Evolutionary conservation across 2,329 filamentous ascomycete species (phyloP), one percentile per base, ranked within the genome.

Genomic region (Penicillium sclerotiorum): DNA sequence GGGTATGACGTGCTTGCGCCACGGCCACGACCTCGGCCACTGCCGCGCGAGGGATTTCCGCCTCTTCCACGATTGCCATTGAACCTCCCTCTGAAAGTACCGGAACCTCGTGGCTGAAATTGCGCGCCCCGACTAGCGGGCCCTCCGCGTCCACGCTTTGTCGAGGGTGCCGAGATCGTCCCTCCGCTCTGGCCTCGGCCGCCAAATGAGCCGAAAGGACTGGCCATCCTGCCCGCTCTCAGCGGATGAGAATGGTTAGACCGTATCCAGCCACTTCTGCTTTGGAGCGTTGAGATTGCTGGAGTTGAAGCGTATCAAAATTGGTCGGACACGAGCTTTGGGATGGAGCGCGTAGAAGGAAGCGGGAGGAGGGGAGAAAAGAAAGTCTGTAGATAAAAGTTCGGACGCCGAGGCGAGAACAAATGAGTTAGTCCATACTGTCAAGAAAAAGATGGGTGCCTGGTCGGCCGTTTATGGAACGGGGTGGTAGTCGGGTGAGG

Each of bases 151-250:
- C 66, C 65, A 49, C 63, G 62, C 33, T 57, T 55, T 41, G 52
- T 51, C 47, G 60, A 49, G 33, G 50, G 55, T 35, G 59, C 48
- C 41, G 58, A 47, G 42, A 39, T 39, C 17, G 41, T 53, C 41
- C 56, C 53, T 42, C 60, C 64, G 53, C 55, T 61, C 50, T 66
- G 65, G 46, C 55, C 55, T 25, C 60, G 58, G 15, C 33, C 42
- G 33, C 41, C 49, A 54, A 66, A 67, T 36, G 64, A 59, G 48
- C 62, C 67, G 35, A 64, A 57, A 33, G 64, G 61, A 50, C 59
- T 59, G 52, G 64, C 61, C 67, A 69, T 69, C 46, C 56, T 67
- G 59, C 35, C 57, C 62, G 60, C 55, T 38, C 47, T 49, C 40
- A 60, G 59, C 60, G 57, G 53, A 45, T 50, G 44, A 52, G 43